Conservation (phyloP, 495 filamentous ascomycete species). For the Margaritispora aquatica region DNA sequence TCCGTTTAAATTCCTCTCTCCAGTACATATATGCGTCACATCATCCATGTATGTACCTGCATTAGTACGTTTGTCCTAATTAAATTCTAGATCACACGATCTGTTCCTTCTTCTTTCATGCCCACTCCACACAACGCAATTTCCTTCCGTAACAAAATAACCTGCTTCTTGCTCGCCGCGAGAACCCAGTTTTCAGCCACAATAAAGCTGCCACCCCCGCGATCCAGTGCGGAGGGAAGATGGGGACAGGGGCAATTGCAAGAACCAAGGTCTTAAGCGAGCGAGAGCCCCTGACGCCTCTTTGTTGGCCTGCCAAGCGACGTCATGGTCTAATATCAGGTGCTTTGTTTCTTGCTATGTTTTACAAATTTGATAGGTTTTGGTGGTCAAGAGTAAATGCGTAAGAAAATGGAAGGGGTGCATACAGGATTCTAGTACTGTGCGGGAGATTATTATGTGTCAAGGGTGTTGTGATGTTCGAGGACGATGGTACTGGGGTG, state of each 20-base stretch:
- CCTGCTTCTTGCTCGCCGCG: not conserved
- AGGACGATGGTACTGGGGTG: not conserved
- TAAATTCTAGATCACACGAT: too few species aligned
- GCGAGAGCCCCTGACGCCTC: too few species aligned
- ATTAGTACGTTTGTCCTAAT: too few species aligned
- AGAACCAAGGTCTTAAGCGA: slow-evolving; percentile 1
- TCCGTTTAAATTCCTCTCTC: too few species aligned
- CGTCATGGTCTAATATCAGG: not conserved
- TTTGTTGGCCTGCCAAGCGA: not conserved
- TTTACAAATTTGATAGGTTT: not conserved
- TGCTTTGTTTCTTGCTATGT: not conserved
- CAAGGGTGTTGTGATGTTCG: not conserved
- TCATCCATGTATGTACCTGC: too few species aligned
- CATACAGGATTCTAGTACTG: not conserved
- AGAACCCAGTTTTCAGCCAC: not conserved
- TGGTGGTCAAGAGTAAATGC: not conserved
- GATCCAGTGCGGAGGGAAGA: not conserved
- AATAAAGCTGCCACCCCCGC: not conserved
- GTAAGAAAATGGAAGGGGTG: not conserved
- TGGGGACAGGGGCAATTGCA: not conserved
- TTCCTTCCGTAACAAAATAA: not conserved
- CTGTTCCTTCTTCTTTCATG: too few species aligned
- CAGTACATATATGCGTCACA: too few species aligned
- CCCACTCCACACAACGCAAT: too few species aligned
- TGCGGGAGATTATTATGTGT: not conserved